These are phyloP conservation scores for Pachysolen tannophilus DNA, from an alignment of 805 yeast genomes.

Conservation along the genomic window DNA sequence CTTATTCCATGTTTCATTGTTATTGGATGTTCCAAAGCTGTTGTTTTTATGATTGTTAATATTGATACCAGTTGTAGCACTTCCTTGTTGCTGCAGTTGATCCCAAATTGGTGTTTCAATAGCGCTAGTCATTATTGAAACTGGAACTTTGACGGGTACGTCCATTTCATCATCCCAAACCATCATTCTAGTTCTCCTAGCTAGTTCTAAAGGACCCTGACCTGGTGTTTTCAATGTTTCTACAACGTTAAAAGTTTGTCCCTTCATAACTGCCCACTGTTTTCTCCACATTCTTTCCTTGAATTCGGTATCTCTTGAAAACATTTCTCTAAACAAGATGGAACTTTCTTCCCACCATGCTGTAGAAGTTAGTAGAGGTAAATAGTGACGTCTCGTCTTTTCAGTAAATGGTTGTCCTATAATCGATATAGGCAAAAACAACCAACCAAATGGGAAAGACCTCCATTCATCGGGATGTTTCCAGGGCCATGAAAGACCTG, in stretches of 20 bases:
- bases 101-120: slow-evolving; percentile 30
- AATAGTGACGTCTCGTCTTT: slow-evolving; percentile 44
- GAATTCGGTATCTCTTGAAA: slow-evolving; percentile 52
- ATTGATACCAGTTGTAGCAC: neutral
- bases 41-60: neutral
- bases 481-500: slow-evolving; percentile 74
- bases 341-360: slow-evolving; percentile 67
- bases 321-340: slow-evolving; percentile 35
- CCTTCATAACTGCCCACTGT: slow-evolving; percentile 66
- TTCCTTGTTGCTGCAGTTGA: neutral
- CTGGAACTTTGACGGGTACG: slow-evolving; percentile 39
- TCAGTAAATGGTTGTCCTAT: slow-evolving; percentile 62
- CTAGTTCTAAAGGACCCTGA: slow-evolving; percentile 64
- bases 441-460: slow-evolving; percentile 74
- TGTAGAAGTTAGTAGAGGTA: slow-evolving; percentile 50
- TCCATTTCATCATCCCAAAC: slow-evolving; percentile 57
- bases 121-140: slow-evolving; percentile 30
- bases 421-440: slow-evolving; percentile 52
- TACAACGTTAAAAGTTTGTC: slow-evolving; percentile 71
- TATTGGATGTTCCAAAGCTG: no score
- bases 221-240: slow-evolving; percentile 48
- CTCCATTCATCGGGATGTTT: slow-evolving; percentile 80
- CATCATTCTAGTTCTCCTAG: slow-evolving; percentile 46
- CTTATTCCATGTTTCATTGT: no score
- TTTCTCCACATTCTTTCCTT: slow-evolving; percentile 58